Percentiles rank a stretch among this genome's conserved stretches.
Evolutionary conservation across 768 basidiomycete genomes (phyloP).

Genomic region (Pulveroboletus sp.): DNA sequence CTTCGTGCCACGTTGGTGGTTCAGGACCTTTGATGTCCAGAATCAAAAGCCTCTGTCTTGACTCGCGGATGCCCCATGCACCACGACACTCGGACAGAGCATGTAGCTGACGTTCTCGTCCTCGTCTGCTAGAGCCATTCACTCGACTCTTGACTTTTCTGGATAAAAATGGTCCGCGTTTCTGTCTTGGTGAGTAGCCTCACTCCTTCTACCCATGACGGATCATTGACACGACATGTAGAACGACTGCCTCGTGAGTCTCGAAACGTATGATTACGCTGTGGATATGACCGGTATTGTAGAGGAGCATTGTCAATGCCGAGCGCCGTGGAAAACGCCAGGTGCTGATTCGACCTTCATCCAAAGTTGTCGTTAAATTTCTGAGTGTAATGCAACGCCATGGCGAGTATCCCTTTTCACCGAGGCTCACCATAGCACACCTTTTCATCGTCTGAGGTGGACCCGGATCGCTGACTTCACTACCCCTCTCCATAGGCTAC

Average conservation of each 20-base stretch:
- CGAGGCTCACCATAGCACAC: no score
- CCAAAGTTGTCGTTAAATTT: slow-evolving; percentile 98
- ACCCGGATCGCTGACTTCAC: not conserved
- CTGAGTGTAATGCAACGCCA: slow-evolving; percentile 98
- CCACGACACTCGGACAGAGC: slow-evolving; percentile 2
- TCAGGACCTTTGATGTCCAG: not conserved
- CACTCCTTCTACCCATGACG: not conserved
- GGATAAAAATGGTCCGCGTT: slow-evolving; percentile 75
- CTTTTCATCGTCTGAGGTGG: not conserved
- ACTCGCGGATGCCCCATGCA: not conserved
- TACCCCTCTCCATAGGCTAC: slow-evolving; percentile 57
- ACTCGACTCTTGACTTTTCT: not conserved
- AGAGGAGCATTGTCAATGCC: slow-evolving; percentile 99
- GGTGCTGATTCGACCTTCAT: slow-evolving; percentile 94
- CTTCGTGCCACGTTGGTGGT: not conserved
- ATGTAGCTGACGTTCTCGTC: not conserved
- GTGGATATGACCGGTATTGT: slow-evolving; percentile 9
- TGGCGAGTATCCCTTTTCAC: slow-evolving; percentile 50
- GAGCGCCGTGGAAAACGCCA: slow-evolving; percentile 99
- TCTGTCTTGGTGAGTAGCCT: slow-evolving; percentile 61
- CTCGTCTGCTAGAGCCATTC: not conserved
- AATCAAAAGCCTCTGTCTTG: not conserved
- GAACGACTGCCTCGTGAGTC: slow-evolving; percentile 58
- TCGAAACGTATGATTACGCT: not conserved
- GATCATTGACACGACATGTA: slow-evolving; percentile 6